These are phyloP conservation scores for Geotrichum citri-aurantii DNA, from an alignment of 1,139 yeast genomes.

Conservation along the genomic window DNA sequence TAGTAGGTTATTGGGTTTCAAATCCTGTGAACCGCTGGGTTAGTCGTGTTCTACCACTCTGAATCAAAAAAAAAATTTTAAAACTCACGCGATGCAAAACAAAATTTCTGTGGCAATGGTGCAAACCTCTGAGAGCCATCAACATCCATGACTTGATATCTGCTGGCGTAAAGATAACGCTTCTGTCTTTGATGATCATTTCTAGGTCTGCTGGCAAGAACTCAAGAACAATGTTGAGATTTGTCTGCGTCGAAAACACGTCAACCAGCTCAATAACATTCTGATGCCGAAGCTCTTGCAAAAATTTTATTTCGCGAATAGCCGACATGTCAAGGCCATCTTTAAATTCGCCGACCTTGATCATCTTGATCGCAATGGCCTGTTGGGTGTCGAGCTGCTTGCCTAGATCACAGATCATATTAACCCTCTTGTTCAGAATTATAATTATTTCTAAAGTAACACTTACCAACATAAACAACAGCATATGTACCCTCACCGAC, in stretches of 20 bases:
- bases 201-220: slow-evolving; percentile 90
- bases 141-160: slow-evolving; percentile 91
- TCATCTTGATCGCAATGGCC: slow-evolving; percentile 86
- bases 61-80: background rate
- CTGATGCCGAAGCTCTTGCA: slow-evolving; percentile 76
- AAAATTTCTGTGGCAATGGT: slow-evolving; percentile 89
- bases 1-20: slow-evolving; percentile 57
- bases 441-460: slow-evolving; percentile 25
- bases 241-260: slow-evolving; percentile 67
- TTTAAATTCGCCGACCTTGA: slow-evolving; percentile 88
- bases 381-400: slow-evolving; percentile 16
- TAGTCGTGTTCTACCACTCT: background rate
- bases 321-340: slow-evolving; percentile 99
- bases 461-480: slow-evolving; percentile 82
- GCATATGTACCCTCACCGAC: slow-evolving; percentile 99
- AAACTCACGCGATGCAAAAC: slow-evolving; percentile 60
- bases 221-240: slow-evolving; percentile 81
- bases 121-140: slow-evolving; percentile 90
- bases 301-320: slow-evolving; percentile 84
- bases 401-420: slow-evolving; percentile 6
- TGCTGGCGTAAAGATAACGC: slow-evolving; percentile 71
- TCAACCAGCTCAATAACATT: slow-evolving; percentile 86
- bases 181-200: slow-evolving; percentile 75
- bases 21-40: slow-evolving; percentile 25
- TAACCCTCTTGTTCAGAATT: slow-evolving; percentile 22